A percentile compares a stretch with the other conserved stretches of the same genome.
Conservation (phyloP, 148 eudicot species). For the Chenopodium formosanum region DNA sequence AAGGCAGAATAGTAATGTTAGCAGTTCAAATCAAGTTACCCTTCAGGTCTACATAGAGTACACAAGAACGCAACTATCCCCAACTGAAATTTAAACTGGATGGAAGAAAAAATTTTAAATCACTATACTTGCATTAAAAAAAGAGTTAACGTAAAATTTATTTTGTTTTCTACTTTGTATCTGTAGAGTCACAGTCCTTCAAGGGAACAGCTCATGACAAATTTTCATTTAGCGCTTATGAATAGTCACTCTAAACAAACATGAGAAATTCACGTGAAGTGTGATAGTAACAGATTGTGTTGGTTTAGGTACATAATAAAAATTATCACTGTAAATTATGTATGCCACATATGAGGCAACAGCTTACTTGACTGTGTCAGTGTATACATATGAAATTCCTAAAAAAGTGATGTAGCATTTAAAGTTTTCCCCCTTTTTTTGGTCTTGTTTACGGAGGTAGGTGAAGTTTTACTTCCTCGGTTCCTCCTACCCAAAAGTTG, state of each 20-base stretch:
- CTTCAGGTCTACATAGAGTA: no score
- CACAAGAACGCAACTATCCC: not conserved
- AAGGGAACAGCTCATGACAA: not conserved
- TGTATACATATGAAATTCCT: not conserved
- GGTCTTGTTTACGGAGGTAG: not conserved
- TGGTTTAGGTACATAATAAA: not conserved
- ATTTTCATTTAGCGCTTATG: not conserved
- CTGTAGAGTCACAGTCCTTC: not conserved
- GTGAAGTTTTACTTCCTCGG: not conserved
- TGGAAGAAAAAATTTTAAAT: not conserved
- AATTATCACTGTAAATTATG: not conserved
- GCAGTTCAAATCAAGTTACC: constrained; percentile 3
- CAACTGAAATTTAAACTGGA: not conserved
- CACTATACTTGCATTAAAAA: not conserved
- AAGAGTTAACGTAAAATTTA: not conserved
- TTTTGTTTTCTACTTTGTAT: not conserved
- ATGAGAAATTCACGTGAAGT: not conserved
- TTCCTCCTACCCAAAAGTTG: no score
- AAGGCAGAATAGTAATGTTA: constrained; percentile 3
- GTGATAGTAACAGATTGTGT: no score
- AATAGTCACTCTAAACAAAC: not conserved
- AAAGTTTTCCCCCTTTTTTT: no score
- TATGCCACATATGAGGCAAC: not conserved
- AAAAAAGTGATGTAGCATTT: not conserved
- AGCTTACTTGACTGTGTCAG: not conserved